Base-by-base conservation (phyloP, 2,329 filamentous ascomycete species). In the Colletotrichum sp. region DNA sequence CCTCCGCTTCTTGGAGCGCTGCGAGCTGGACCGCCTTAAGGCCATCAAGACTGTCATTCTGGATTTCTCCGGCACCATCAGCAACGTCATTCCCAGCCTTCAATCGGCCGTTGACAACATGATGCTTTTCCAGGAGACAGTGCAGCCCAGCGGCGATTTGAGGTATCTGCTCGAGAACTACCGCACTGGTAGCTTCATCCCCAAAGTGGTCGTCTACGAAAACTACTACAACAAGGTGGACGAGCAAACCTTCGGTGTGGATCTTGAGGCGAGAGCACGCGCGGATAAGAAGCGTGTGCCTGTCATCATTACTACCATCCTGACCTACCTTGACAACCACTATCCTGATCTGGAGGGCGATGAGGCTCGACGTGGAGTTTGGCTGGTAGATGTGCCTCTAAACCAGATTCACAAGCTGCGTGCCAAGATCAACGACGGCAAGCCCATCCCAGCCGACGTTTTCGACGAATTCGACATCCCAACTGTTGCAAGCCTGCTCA, bases 221-320 rank as follows among this genome's bases (percentile, higher is more conserved):
- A 99, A 99, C 85, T 99, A 99, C 87, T 99, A 99, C 88, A 98
- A 98, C 85, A 96, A 95, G 79, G 96, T 98, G 28, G 97, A 98
- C 84, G 96, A 98, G 83, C 96, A 99, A 89, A 98, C 95, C 1
- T 99, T 99, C 83, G 97, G 98, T 79, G 96, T 99, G 71, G 98
- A 99, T 82, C 92, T 99, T n/a, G 97, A 99, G 86, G 96, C 96
- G 49, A 91, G 97, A 79, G 97, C 97, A 62, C 91, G 96, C 79
- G 96, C 95, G 68, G 97, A 99, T 85, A 94, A 96, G 85, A 99
- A 99, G 87, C 94, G 97, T 66, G 97, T 99, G 26, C 97, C 97
- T 21, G 89, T 98, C 76, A 92, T 99, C 79, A 92, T 99, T 77
- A 99, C 97, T 3, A 96, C 95, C 1, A 94, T 99, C 72, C 89